Evolutionary conservation across 345 rosid species (phyloP).

Genomic region (Nephelium lappaceum): DNA sequence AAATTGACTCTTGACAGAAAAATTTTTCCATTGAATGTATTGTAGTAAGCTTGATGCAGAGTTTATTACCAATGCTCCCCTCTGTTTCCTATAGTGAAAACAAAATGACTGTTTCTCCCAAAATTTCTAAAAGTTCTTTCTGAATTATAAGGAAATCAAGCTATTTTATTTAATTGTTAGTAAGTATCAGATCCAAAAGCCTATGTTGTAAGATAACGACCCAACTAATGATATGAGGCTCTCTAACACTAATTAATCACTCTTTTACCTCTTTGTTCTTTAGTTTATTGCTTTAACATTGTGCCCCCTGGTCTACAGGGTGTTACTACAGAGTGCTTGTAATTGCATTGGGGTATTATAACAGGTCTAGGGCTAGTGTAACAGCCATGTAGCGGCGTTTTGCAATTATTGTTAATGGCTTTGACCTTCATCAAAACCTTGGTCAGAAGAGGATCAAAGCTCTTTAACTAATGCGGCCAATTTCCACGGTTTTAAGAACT

Average conservation of each 20-base stretch:
- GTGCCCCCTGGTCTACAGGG: background rate
- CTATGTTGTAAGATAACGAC: no score
- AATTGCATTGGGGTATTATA: background rate
- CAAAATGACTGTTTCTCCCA: background rate
- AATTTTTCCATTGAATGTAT: background rate
- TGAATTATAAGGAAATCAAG: background rate
- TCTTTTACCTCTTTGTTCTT: background rate
- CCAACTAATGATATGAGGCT: no score
- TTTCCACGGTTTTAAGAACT: background rate
- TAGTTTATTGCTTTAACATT: background rate
- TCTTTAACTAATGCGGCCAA: no score
- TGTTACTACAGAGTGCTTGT: background rate
- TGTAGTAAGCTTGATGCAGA: background rate
- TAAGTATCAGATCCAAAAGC: no score
- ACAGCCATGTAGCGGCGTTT: background rate
- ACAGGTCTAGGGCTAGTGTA: background rate
- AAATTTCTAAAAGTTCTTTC: background rate
- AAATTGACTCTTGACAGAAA: background rate
- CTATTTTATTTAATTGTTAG: background rate
- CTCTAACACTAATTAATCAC: no score
- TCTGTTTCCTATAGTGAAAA: background rate
- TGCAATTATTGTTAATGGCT: background rate
- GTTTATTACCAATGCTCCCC: background rate
- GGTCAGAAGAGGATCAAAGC: background rate
- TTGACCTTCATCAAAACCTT: constrained; percentile 5